Evolutionary conservation across 2,329 filamentous ascomycete genomes (phyloP), one percentile per base, ranked within the genome.

Genomic region (Monosporascus sp.): DNA sequence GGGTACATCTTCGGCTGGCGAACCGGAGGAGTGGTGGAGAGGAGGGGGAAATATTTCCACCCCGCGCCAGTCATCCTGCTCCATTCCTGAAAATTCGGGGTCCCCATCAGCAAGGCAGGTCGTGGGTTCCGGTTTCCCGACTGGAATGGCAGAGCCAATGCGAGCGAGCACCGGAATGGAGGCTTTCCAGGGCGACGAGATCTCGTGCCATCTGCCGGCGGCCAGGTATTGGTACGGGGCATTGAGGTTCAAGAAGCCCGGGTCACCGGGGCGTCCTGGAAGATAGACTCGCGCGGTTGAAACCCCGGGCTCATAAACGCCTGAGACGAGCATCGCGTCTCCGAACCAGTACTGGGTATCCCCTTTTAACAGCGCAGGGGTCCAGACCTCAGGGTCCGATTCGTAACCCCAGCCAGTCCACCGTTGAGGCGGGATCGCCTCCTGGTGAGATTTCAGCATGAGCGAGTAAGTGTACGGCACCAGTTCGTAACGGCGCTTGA

Each of bases 381-480:
- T 81, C 87, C 87, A 90, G 0, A 90, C 81, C 55, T 83, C 81
- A 0, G 82, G 72, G 58, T 90, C 87, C 0, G 69, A 62, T 63
- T 89, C 86, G 60, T 85, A 88, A 25, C 84, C 85, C 85, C 85
- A 89, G 0, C 87, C 87, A 0, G 83, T 82, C 87, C 87, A 90
- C 49, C 85, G 74, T 61, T 89, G 86, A 0, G 85, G 82, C 1
- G 87, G 85, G 0, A 74, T 70, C 0, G 87, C 87, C 0, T 70
- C 76, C 47, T 73, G 68, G 63, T 89, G 85, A 22, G 82, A 84
- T 49, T 81, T 74, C 0, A 90, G 73, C 44, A 80, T 78, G 1
- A 84, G 74, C 0, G 83, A 84, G 68, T 90, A 90, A 7, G 87
- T 76, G 64, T 89, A 90, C 0, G 87, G 87, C 8, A 90, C 79